phyloP scores from a whole-genome alignment of 306 rosid species.

The Cyamopsis tetragonoloba region DNA sequence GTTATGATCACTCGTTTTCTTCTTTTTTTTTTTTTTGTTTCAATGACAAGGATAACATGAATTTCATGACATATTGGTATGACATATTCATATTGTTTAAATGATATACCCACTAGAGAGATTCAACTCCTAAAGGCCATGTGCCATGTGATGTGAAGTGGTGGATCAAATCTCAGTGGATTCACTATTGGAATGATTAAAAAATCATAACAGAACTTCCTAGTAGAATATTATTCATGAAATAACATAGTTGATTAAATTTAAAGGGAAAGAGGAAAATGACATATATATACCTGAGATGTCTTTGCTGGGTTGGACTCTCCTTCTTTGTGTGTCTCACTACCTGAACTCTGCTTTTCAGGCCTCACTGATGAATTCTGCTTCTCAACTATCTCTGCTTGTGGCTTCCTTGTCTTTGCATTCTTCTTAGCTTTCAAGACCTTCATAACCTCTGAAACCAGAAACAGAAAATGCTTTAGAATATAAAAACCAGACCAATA shows the following conservation, averaged over 20 bases:
- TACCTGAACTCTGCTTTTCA: slow-evolving; percentile 29
- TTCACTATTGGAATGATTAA: slow-evolving; percentile 8
- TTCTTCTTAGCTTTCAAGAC: slow-evolving; percentile 82
- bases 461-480: slow-evolving; percentile 5
- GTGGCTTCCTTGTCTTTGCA: slow-evolving; percentile 68
- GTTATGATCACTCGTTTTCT: background rate
- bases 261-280: slow-evolving; percentile 11
- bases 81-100: background rate
- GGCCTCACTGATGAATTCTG: background rate
- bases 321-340: slow-evolving; percentile 35
- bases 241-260: background rate
- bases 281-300: slow-evolving; percentile 44
- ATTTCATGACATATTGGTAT: background rate
- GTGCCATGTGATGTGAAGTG: slow-evolving; percentile 22
- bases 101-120: background rate
- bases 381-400: slow-evolving; percentile 37
- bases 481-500: slow-evolving; percentile 8
- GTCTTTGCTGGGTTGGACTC: slow-evolving; percentile 33
- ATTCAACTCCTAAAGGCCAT: slow-evolving; percentile 9
- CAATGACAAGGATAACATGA: background rate
- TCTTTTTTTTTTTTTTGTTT: no score
- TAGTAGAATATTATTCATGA: slow-evolving; percentile 15
- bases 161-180: slow-evolving; percentile 17
- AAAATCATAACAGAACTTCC: background rate
- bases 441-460: slow-evolving; percentile 75